A percentile compares a stretch with the other conserved stretches of the same genome.
Conservation (phyloP, 2,329 filamentous ascomycete genomes). For the Neofusicoccum cordaticola region DNA sequence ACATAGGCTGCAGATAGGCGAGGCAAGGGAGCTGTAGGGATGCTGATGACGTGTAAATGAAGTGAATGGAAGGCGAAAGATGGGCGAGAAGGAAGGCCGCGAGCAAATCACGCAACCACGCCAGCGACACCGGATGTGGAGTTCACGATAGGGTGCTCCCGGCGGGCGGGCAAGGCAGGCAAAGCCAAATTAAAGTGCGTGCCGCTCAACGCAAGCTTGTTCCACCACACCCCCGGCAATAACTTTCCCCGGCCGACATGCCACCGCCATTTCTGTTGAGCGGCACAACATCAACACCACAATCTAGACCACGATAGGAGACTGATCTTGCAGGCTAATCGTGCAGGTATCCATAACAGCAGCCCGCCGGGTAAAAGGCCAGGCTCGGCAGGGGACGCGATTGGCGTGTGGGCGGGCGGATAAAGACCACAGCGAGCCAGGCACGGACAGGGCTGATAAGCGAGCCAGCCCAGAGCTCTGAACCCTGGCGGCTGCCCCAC, state of each 20-base stretch:
- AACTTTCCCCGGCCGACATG: background rate
- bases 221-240: background rate
- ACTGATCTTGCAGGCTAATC: background rate
- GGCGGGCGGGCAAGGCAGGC: background rate
- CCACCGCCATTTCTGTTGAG: background rate
- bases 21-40: background rate
- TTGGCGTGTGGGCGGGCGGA: background rate
- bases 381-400: background rate
- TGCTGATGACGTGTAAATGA: background rate
- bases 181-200: background rate
- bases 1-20: too few species aligned
- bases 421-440: background rate
- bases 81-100: background rate
- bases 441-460: background rate
- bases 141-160: background rate
- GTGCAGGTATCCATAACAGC: background rate
- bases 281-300: background rate
- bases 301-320: background rate
- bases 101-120: background rate
- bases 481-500: conserved; percentile 1
- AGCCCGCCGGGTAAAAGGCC: background rate
- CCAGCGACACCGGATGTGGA: background rate
- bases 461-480: background rate
- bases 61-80: background rate
- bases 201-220: background rate